Evolutionary conservation across 441 rosid genomes (phyloP).

Genomic region (Populus trichocarpa): DNA sequence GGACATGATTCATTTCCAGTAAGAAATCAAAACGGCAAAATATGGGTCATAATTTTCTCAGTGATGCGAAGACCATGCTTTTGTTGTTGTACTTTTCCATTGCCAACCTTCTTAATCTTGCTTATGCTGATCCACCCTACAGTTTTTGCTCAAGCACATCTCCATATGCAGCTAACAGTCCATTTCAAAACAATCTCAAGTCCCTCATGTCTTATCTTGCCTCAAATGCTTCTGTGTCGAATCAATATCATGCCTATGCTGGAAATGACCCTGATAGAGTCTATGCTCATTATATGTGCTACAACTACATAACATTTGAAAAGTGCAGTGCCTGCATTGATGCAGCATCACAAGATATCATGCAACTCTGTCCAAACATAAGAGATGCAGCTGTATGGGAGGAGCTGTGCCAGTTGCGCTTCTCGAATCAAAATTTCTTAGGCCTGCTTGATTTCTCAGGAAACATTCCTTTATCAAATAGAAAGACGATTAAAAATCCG

Average conservation of each 20-base stretch:
- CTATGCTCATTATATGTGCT: slow-evolving; percentile 37
- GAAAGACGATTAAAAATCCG: slow-evolving; percentile 15
- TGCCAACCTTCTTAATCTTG: too few species aligned
- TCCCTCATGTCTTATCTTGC: slow-evolving; percentile 15
- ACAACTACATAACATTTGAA: slow-evolving; percentile 13
- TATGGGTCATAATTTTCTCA: slow-evolving; percentile 9
- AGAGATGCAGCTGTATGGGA: slow-evolving; percentile 33
- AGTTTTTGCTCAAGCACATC: slow-evolving; percentile 14
- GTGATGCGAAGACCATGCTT: slow-evolving; percentile 7
- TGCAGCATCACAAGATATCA: slow-evolving; percentile 6
- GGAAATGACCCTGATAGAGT: slow-evolving; percentile 24
- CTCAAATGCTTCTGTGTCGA: slow-evolving; percentile 24
- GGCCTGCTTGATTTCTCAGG: slow-evolving; percentile 21
- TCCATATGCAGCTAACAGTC: background rate
- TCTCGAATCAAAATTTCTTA: slow-evolving; percentile 17
- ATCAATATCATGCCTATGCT: slow-evolving; percentile 8
- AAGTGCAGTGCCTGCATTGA: slow-evolving; percentile 14
- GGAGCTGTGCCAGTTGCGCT: slow-evolving; percentile 28
- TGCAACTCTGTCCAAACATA: too few species aligned
- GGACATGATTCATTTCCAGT: too few species aligned
- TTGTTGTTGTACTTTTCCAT: slow-evolving; percentile 3
- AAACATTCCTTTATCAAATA: background rate
- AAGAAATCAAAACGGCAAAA: background rate
- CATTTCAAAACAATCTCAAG: background rate
- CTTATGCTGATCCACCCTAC: slow-evolving; percentile 13